A percentile compares a stretch with the other conserved stretches of the same genome.
Evolutionary conservation across 208 protist species (phyloP).

Genomic region (Leishmania martiniquensis): DNA sequence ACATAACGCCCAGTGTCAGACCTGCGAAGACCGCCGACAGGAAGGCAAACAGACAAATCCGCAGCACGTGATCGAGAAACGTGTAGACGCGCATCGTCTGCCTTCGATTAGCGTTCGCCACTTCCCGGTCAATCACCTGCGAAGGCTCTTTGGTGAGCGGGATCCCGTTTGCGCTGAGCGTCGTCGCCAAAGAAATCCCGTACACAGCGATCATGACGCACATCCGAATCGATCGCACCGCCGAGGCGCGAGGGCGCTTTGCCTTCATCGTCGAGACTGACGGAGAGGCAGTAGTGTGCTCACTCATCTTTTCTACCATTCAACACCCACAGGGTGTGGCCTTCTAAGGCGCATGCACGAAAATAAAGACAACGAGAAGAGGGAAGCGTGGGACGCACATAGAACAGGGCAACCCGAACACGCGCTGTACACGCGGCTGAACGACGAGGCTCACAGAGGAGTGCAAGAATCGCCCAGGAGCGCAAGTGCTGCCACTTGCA

Average conservation of each 20-base stretch:
- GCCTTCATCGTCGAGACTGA: not conserved
- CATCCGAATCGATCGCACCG: conserved; percentile 13
- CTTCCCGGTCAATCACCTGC: conserved; percentile 10
- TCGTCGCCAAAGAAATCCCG: not conserved
- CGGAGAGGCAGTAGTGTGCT: not conserved
- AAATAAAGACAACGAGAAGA: not conserved
- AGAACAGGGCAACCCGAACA: not conserved
- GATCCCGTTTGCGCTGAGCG: conserved; percentile 10
- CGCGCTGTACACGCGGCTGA: not conserved
- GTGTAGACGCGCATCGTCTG: conserved; percentile 67
- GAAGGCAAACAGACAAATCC: conserved; percentile 59
- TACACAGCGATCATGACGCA: conserved; percentile 24
- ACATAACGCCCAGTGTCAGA: conserved; percentile 92
- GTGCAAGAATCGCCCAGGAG: not conserved
- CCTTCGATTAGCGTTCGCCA: conserved; percentile 27
- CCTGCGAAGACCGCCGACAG: conserved; percentile 90
- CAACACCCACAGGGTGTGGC: not conserved
- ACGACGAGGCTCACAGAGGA: not conserved
- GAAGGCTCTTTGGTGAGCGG: not conserved
- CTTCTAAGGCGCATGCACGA: not conserved
- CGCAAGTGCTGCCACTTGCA: not conserved
- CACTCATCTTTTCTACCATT: not conserved
- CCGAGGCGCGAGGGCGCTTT: conserved; percentile 5
- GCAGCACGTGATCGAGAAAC: conserved; percentile 60
- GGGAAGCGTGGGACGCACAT: not conserved